Conservation (phyloP, 2,329 filamentous ascomycete genomes). For the Alternaria arbusti region DNA sequence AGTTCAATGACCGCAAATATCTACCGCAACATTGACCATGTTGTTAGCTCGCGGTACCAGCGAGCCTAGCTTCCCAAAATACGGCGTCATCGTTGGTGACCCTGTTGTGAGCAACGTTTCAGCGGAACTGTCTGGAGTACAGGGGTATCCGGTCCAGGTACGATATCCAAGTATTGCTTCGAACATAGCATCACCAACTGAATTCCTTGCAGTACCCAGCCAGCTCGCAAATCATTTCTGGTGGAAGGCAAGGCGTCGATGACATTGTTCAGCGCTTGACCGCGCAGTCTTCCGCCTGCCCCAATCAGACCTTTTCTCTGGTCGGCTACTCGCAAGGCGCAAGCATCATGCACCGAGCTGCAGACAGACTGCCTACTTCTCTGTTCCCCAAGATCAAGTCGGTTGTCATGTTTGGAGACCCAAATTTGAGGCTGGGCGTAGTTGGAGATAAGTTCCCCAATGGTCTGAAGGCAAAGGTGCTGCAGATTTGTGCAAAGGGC, state of each 20-base stretch:
- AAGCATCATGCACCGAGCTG: constrained; percentile 8
- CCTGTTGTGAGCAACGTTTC: constrained; percentile 8
- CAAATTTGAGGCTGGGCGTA: not conserved
- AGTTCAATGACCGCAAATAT: not conserved
- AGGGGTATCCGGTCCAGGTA: constrained; percentile 10
- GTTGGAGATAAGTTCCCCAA: constrained; percentile 3
- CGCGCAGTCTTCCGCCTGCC: not conserved
- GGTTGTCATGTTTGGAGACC: constrained; percentile 8
- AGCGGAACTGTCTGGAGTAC: constrained; percentile 1
- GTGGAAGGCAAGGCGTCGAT: constrained; percentile 1
- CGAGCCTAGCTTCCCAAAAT: constrained; percentile 6
- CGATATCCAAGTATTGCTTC: not conserved
- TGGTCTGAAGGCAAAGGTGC: not conserved
- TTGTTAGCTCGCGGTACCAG: constrained; percentile 2
- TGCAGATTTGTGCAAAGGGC: constrained; percentile 4
- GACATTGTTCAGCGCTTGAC: constrained; percentile 6
- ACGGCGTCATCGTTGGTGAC: constrained; percentile 6
- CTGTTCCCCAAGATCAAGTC: constrained; percentile 4
- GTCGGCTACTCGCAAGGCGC: constrained; percentile 5
- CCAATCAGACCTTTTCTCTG: constrained; percentile 5
- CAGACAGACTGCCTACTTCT: not conserved
- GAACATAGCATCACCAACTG: not conserved
- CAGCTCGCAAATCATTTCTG: constrained; percentile 2
- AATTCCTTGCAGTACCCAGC: not conserved
- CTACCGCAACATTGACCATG: not conserved